Evolutionary conservation across 2,329 filamentous ascomycete species (phyloP), one percentile per base, ranked within the genome.

Genomic region (Emergomyces orientalis): DNA sequence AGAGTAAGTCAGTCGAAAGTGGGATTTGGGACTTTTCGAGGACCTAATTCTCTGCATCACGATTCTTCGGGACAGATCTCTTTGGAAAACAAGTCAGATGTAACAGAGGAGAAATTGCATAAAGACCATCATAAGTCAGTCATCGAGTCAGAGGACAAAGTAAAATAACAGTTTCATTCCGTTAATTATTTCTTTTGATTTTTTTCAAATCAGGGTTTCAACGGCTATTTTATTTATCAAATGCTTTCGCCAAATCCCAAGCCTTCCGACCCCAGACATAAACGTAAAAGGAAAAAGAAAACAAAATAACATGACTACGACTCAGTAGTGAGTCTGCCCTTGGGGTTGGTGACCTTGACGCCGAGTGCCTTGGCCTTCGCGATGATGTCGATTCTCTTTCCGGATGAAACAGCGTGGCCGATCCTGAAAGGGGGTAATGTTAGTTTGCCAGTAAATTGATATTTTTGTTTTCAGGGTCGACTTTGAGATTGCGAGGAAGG

Each of bases 271-370:
- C 59, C 45, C 32, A 60, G 22, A 60, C 32, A 54, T 51, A 60
- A 60, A 54, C 59, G 43, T 51, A 43, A 60, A 51, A 52, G n/a
- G 56, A 32, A 34, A 59, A 22, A 49, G 22, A 60, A 41, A 39
- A 60, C 8, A 39, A 43, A 59, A 59, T 22, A 59, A 59, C 37
- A 25, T 27, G 59, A 60, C 64, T 67, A 67, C 55, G 66, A 83
- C 87, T 99, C 94, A 74, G 91, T 96, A 75, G 93, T 96, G 80
- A 99, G 89, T 86, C 93, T 95, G 78, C 92, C 94, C 90, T 97
- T 96, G 82, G 90, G 81, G 86, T 99, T 99, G 79, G 94, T 99
- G 80, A 99, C 93, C 90, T 99, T 99, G 80, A 99, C 94, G 78
- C 92, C 91, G 77, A 99, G 84, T 82, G 96, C 88, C 90, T 97